Base-by-base conservation (phyloP, 768 basidiomycete genomes). In the Boletus rubroflammeus region DNA sequence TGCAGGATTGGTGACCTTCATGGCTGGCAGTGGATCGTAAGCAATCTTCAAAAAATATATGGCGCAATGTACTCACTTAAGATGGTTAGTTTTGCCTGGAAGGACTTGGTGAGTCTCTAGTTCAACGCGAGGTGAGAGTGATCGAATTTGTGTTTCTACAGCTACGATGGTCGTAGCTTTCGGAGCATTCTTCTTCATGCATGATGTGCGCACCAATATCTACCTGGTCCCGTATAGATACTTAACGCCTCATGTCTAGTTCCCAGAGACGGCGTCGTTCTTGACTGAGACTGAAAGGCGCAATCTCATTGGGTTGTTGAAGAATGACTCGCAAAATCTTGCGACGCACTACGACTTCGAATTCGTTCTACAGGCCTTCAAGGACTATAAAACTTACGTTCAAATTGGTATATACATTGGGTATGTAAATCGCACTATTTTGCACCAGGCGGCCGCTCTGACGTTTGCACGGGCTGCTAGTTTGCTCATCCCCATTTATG, bases 191-290 rank as follows among this genome's bases (percentile, higher is more conserved):
- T 83, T 80, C 63, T 73, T 74, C 63, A 78, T 85, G 71, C 67
- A 82, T 53, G 82, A 84, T 65, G 80, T 79, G 26, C 21, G 48
- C 14, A 2, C 7, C 8, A 31, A 19, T 6, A 11, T 31, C 36
- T 32, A 21, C 6, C 19, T 19, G 25, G 60, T 25, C 45, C 57
- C 5, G 29, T 58, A 19, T 62, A 43, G 39, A 28, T 45, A 15
- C 50, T 53, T 8, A 62, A 36, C 6, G 6, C 26, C 17, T 25
- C 1, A 17, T 44, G 14, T 23, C 2, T 54, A 81, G 79, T 83
- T 79, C 64, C 81, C 83, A 25, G 77, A 79, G 57, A 85, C 82
- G 1, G 83, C 83, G 11, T 73, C 67, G 23, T 85, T 84, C 69
- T 66, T 84, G 53, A 77, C 73, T 11, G 70, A 73, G 9, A 51